These are phyloP conservation scores for Suillus paluster DNA, from an alignment of 768 basidiomycete species.

Conservation along the genomic window DNA sequence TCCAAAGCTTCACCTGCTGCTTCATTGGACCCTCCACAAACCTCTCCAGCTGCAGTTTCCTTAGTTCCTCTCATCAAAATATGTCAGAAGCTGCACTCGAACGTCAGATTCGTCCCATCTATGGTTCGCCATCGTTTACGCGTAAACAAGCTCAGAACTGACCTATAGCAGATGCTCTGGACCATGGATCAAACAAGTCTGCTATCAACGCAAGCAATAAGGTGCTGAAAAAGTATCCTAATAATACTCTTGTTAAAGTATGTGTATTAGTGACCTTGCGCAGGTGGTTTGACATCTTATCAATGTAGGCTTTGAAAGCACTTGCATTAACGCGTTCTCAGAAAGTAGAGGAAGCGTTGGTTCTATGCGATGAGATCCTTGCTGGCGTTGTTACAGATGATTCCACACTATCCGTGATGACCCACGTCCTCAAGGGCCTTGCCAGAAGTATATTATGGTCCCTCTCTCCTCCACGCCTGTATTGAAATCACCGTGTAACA, in stretches of 20 bases:
- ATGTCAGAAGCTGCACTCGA: constrained; percentile 69
- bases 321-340: constrained; percentile 83
- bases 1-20: constrained; percentile 3
- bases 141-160: constrained; percentile 3
- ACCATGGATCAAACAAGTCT: constrained; percentile 85
- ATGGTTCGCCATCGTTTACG: constrained; percentile 54
- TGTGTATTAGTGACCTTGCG: neutral
- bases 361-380: constrained; percentile 80
- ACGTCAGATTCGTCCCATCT: constrained; percentile 85
- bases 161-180: constrained; percentile 69
- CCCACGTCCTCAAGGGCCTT: constrained; percentile 79
- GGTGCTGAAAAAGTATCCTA: constrained; percentile 83
- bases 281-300: constrained; percentile 17
- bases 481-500: constrained; percentile 3
- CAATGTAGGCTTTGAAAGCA: constrained; percentile 76
- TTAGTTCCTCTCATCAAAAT: constrained; percentile 11
- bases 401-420: constrained; percentile 75
- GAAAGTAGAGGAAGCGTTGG: constrained; percentile 83
- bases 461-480: neutral
- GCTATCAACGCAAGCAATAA: constrained; percentile 88
- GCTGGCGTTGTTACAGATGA: constrained; percentile 75
- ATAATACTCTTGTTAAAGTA: constrained; percentile 74
- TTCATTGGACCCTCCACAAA: constrained; percentile 11
- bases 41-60: constrained; percentile 4
- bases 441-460: constrained; percentile 57